A percentile compares a stretch with the other conserved stretches of the same genome.
Evolutionary conservation across 1,284 basidiomycete species (phyloP).

Genomic region (Ganoderma sinense): DNA sequence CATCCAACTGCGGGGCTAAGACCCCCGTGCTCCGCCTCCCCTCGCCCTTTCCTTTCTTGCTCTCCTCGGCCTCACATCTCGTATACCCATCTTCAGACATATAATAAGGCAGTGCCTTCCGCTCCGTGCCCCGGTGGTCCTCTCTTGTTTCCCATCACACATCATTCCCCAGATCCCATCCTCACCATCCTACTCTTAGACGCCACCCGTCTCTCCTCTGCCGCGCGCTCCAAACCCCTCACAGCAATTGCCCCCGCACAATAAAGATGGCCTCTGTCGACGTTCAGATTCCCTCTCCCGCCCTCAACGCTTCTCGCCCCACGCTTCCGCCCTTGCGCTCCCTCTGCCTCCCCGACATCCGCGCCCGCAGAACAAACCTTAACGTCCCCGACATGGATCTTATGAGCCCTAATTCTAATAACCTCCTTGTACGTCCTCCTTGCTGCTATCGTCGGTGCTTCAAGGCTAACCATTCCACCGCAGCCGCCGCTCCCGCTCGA

Average conservation of each 20-base stretch:
- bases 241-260: conserved; percentile 18
- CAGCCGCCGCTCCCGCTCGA: conserved; percentile 27
- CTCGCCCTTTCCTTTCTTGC: conserved; percentile 35
- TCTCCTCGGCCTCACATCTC: conserved; percentile 30
- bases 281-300: conserved; percentile 25
- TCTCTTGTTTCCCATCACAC: conserved; percentile 30
- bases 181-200: conserved; percentile 20
- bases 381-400: conserved; percentile 19
- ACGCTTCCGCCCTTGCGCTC: conserved; percentile 65
- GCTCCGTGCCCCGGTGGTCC: conserved; percentile 42
- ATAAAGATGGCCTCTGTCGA: conserved; percentile 39
- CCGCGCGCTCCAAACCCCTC: conserved; percentile 23
- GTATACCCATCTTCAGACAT: conserved; percentile 37
- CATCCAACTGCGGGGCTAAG: conserved; percentile 26
- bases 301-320: conserved; percentile 45
- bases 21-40: conserved; percentile 23
- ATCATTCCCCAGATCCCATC: conserved; percentile 14
- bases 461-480: background rate
- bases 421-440: conserved; percentile 24
- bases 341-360: conserved; percentile 52
- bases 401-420: conserved; percentile 30
- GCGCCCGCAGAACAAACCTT: conserved; percentile 34
- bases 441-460: background rate
- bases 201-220: conserved; percentile 3
- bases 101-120: conserved; percentile 46